phyloP scores from a whole-genome alignment of 1,284 basidiomycete genomes.

The Chalciporus sp. region DNA sequence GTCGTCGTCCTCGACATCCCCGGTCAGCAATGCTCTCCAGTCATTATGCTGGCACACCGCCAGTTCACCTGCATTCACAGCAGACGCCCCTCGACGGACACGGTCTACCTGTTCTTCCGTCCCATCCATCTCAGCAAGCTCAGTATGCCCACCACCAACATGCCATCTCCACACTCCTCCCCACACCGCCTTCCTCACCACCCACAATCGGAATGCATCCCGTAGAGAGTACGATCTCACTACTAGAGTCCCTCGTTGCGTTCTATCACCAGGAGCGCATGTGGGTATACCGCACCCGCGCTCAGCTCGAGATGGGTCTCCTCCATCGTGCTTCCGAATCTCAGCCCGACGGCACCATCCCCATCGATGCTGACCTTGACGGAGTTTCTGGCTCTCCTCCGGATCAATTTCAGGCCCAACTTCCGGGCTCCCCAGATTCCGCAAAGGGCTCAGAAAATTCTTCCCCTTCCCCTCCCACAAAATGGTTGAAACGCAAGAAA shows the following conservation, averaged over 20 bases:
- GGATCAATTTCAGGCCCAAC: constrained; percentile 14
- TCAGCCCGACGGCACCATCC: constrained; percentile 22
- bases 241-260: constrained; percentile 61
- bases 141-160: constrained; percentile 31
- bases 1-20: constrained; percentile 3
- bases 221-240: constrained; percentile 47
- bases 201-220: constrained; percentile 34
- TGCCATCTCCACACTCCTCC: constrained; percentile 36
- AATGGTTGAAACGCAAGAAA: constrained; percentile 48
- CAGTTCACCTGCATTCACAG: constrained; percentile 17
- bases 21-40: constrained; percentile 29
- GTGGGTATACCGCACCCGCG: constrained; percentile 63
- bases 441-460: constrained; percentile 23
- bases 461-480: constrained; percentile 36
- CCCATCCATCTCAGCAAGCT: constrained; percentile 24
- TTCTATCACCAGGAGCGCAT: constrained; percentile 70
- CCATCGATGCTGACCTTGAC: constrained; percentile 23
- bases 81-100: constrained; percentile 22
- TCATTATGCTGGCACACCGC: constrained; percentile 26
- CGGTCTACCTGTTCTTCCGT: constrained; percentile 5
- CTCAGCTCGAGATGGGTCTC: constrained; percentile 44
- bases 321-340: constrained; percentile 29
- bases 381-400: constrained; percentile 16
- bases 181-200: constrained; percentile 50
- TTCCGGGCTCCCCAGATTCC: constrained; percentile 20